Evolutionary conservation across 306 rosid species (phyloP).

Genomic region (Dryas drummondii): DNA sequence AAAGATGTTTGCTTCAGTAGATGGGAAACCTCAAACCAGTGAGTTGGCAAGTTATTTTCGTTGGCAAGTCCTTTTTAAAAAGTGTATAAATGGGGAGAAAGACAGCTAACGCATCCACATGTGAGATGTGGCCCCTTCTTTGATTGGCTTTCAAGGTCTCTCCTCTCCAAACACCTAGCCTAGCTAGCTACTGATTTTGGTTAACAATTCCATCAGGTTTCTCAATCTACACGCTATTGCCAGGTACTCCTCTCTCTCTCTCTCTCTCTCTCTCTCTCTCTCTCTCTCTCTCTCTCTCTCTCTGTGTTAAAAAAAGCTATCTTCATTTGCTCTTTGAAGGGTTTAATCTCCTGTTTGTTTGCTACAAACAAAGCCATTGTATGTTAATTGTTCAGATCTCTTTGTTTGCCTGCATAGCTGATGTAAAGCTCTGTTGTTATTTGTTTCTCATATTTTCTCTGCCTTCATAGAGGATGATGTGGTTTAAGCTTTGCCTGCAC

Average conservation of each 20-base stretch:
- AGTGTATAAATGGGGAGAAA: conserved; percentile 24
- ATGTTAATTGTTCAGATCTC: conserved; percentile 5
- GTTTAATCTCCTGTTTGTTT: neutral
- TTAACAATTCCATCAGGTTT: conserved; percentile 1
- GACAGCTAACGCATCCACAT: conserved; percentile 47
- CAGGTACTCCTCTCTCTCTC: conserved; percentile 38
- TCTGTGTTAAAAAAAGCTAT: neutral
- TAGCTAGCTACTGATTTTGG: neutral
- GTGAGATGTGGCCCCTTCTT: conserved; percentile 22
- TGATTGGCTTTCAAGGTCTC: conserved; percentile 28
- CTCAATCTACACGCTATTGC: conserved; percentile 11
- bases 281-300: conserved; percentile 9
- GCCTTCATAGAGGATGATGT: neutral
- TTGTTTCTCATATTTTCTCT: neutral
- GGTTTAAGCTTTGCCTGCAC: conserved; percentile 1
- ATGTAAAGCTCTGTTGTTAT: too few species aligned
- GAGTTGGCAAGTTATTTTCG: conserved; percentile 63
- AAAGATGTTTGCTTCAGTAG: conserved; percentile 72
- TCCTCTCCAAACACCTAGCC: neutral
- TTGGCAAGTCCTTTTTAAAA: conserved; percentile 53
- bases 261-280: neutral
- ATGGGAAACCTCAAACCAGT: conserved; percentile 45
- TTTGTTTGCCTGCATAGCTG: neutral
- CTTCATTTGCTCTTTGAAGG: neutral
- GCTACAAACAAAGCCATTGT: neutral